A percentile compares a stretch with the other conserved stretches of the same genome.
Conservation (phyloP, 345 rosid genomes). For the Acer yangbiense region DNA sequence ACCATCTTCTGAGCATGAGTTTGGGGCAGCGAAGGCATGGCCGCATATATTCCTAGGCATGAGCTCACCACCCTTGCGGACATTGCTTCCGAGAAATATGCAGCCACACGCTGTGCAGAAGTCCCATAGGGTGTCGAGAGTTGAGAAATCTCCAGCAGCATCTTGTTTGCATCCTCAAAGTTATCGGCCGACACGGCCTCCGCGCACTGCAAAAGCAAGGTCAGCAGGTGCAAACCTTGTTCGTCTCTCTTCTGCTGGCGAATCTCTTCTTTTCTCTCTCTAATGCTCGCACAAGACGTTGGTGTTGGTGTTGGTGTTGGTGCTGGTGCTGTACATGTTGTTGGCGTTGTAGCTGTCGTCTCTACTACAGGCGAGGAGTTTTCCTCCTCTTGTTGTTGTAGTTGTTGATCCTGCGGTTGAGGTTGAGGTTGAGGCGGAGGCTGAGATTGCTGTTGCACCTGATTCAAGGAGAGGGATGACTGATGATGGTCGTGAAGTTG, state of each 20-base stretch:
- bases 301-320: slow-evolving; percentile 24
- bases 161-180: slow-evolving; percentile 84
- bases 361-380: slow-evolving; percentile 47
- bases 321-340: not conserved
- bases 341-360: slow-evolving; percentile 21
- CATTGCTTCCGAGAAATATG: slow-evolving; percentile 98
- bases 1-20: slow-evolving; percentile 75
- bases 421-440: slow-evolving; percentile 2
- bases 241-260: slow-evolving; percentile 82
- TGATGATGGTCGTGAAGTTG: slow-evolving; percentile 27
- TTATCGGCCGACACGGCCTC: slow-evolving; percentile 93
- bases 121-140: slow-evolving; percentile 94
- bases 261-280: slow-evolving; percentile 75
- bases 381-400: slow-evolving; percentile 37
- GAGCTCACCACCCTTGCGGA: slow-evolving; percentile 88
- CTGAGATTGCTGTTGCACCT: slow-evolving; percentile 7
- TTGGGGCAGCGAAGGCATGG: slow-evolving; percentile 74
- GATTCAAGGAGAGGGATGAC: slow-evolving; percentile 24
- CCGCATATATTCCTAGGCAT: slow-evolving; percentile 79
- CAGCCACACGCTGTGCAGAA: slow-evolving; percentile 96
- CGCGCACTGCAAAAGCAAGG: slow-evolving; percentile 90
- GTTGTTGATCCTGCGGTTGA: slow-evolving; percentile 24
- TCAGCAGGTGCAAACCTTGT: slow-evolving; percentile 89
- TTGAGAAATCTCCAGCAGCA: slow-evolving; percentile 89
- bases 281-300: slow-evolving; percentile 23